Conservation (phyloP, 1,284 basidiomycete species). For the Puccinia coronata region DNA sequence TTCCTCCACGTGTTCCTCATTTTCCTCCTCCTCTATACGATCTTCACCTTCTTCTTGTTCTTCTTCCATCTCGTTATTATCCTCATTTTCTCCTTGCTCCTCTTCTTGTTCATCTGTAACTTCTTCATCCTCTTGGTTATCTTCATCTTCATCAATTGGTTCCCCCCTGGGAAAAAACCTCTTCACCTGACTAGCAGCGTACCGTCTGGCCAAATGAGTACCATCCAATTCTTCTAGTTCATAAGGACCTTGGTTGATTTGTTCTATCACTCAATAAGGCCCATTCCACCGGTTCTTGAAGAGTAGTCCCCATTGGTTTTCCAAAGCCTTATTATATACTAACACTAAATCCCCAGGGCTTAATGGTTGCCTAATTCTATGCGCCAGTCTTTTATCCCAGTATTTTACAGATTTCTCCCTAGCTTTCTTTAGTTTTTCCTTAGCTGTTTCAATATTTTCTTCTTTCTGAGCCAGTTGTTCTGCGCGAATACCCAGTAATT, state of each 20-base stretch:
- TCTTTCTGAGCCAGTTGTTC: slow-evolving; percentile 16
- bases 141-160: no score
- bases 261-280: neutral
- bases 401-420: slow-evolving; percentile 2
- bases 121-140: no score
- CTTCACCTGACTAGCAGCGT: no score
- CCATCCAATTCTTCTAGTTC: neutral
- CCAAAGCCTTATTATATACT: neutral
- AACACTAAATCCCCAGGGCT: neutral
- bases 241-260: neutral
- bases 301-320: neutral
- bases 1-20: no score
- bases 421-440: no score
- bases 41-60: no score
- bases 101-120: no score
- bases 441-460: neutral
- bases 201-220: no score
- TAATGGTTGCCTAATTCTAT: neutral
- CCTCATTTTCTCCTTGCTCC: no score
- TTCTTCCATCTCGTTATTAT: no score
- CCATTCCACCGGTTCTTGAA: neutral
- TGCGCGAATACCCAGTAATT: neutral
- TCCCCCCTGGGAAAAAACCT: no score
- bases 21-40: no score
- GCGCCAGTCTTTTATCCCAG: slow-evolving; percentile 10